Percentiles rank a stretch among this genome's conserved stretches.
phyloP scores from a whole-genome alignment of 2,329 filamentous ascomycete species.

The Dissoconium aciculare region DNA sequence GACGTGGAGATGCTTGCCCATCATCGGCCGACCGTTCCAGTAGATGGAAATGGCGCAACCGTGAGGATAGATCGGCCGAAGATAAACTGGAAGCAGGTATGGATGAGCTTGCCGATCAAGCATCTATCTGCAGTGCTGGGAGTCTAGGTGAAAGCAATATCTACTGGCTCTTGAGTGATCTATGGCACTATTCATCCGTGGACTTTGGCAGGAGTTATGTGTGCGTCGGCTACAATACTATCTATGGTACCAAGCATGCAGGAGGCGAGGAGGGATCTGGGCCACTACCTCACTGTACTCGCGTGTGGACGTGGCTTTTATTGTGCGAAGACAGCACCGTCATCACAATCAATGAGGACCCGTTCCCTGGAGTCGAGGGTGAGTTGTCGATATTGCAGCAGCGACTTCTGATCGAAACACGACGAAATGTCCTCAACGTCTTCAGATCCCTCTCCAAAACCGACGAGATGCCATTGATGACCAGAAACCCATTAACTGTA shows the following conservation, averaged over 20 bases:
- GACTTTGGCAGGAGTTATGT: conserved; percentile 55
- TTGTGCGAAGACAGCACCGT: conserved; percentile 56
- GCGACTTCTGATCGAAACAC: conserved; percentile 36
- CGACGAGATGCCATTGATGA: conserved; percentile 27
- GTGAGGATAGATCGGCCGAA: conserved; percentile 4
- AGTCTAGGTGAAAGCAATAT: conserved; percentile 27
- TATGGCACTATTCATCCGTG: conserved; percentile 63
- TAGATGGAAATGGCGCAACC: conserved; percentile 7
- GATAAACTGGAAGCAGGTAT: conserved; percentile 9
- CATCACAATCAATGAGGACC: conserved; percentile 52
- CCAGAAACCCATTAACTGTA: conserved; percentile 26
- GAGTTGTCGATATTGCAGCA: conserved; percentile 28
- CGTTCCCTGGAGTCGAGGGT: conserved; percentile 26
- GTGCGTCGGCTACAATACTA: conserved; percentile 57
- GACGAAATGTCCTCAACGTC: conserved; percentile 45
- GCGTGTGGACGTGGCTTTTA: conserved; percentile 58
- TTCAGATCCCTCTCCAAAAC: conserved; percentile 44
- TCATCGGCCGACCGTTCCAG: too few species aligned
- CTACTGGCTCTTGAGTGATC: conserved; percentile 48
- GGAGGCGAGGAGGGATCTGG: not conserved
- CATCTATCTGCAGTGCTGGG: conserved; percentile 14
- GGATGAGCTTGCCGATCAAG: conserved; percentile 18
- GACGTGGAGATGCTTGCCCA: not conserved
- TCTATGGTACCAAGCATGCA: conserved; percentile 30
- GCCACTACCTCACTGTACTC: conserved; percentile 16